A percentile compares a stretch with the other conserved stretches of the same genome.
Conservation (phyloP, 257 asterid genomes). For the Nicotiana sylvestris region DNA sequence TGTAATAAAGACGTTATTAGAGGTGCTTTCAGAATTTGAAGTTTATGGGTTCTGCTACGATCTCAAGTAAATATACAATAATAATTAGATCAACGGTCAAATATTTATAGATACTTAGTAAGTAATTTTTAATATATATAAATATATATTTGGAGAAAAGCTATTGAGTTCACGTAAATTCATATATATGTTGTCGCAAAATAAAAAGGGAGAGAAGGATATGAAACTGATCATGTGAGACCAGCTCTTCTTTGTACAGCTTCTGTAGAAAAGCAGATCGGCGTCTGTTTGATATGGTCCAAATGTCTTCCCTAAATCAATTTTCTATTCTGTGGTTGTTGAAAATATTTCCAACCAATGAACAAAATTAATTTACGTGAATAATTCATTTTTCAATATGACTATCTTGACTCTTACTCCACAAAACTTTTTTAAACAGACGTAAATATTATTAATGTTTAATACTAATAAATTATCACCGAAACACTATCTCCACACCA, state of each 20-base stretch:
- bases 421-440: not conserved
- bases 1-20: not conserved
- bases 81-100: too few relatives aligned
- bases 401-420: not conserved
- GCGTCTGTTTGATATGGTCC: not conserved
- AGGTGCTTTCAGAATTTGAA: too few relatives aligned
- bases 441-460: not conserved
- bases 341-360: not conserved
- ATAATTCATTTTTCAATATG: not conserved
- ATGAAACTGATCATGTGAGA: not conserved
- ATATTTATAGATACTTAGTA: too few relatives aligned
- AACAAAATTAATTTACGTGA: not conserved
- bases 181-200: too few relatives aligned
- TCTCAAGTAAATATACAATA: too few relatives aligned
- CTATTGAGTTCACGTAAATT: too few relatives aligned
- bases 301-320: not conserved
- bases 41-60: too few relatives aligned
- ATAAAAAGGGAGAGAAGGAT: too few relatives aligned
- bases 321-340: constrained; percentile 2
- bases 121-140: too few relatives aligned
- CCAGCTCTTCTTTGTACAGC: not conserved
- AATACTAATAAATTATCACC: not conserved
- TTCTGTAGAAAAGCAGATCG: not conserved
- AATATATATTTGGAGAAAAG: too few relatives aligned
- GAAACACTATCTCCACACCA: not conserved